phyloP scores from a whole-genome alignment of 2,329 filamentous ascomycete species.

The Phaeoacremonium minimum region DNA sequence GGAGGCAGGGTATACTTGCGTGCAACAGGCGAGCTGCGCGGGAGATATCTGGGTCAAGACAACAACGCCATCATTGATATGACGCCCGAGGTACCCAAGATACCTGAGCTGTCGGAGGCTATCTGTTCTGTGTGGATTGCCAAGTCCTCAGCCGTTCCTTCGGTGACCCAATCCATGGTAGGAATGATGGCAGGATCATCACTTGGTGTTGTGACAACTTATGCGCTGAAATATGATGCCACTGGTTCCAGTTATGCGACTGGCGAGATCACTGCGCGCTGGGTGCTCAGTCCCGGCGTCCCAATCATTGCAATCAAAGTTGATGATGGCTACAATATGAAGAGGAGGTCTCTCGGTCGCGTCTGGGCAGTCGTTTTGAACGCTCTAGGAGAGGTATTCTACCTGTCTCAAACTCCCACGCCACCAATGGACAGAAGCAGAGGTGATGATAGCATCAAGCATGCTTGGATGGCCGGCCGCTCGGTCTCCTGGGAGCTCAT shows the following conservation, averaged over 20 bases:
- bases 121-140: conserved; percentile 85
- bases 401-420: conserved; percentile 68
- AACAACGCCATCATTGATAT: conserved; percentile 58
- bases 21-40: conserved; percentile 67
- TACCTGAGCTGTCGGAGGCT: conserved; percentile 66
- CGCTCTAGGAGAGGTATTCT: conserved; percentile 87
- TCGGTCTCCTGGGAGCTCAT: conserved; percentile 77
- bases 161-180: conserved; percentile 69
- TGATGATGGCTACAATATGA: conserved; percentile 75
- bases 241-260: conserved; percentile 60
- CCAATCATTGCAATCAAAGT: conserved; percentile 81
- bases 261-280: conserved; percentile 81
- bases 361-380: conserved; percentile 94
- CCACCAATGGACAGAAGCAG: conserved; percentile 43
- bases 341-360: conserved; percentile 64
- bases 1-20: conserved; percentile 79
- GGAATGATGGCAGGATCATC: conserved; percentile 83
- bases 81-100: conserved; percentile 69
- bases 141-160: conserved; percentile 69
- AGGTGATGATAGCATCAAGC: conserved; percentile 53
- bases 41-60: conserved; percentile 62
- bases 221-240: conserved; percentile 62
- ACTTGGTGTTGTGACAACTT: conserved; percentile 76
- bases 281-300: conserved; percentile 88
- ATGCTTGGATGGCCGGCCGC: conserved; percentile 78